Evolutionary conservation across 371 early-diverging fungal species (phyloP).

Genomic region (Mucor velutinosus): DNA sequence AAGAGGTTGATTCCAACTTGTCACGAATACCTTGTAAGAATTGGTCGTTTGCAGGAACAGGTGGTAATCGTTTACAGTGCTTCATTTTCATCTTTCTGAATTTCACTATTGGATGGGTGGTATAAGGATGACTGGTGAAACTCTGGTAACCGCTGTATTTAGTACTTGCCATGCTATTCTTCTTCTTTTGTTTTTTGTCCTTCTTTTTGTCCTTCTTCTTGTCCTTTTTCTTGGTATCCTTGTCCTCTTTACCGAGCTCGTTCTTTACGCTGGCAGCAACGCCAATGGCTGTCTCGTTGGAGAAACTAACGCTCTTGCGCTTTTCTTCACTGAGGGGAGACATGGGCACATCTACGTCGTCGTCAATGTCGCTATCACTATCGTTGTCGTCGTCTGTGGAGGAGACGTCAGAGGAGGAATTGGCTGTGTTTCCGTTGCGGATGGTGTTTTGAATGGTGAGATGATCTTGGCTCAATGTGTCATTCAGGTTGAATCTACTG

Average conservation of each 20-base stretch:
- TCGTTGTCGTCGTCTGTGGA: neutral
- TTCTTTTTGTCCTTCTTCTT: conserved; percentile 21
- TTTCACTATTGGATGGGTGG: conserved; percentile 27
- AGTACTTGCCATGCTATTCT: conserved; percentile 15
- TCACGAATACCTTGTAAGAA: conserved; percentile 27
- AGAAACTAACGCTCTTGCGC: conserved; percentile 21
- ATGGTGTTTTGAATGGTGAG: conserved; percentile 28
- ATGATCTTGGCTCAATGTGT: conserved; percentile 13
- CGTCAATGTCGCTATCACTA: neutral
- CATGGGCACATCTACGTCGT: conserved; percentile 5
- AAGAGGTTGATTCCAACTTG: conserved; percentile 7
- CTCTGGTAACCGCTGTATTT: conserved; percentile 12
- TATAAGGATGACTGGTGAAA: conserved; percentile 26
- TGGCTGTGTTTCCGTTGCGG: conserved; percentile 9
- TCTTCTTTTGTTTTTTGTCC: conserved; percentile 12
- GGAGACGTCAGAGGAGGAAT: neutral
- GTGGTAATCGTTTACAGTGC: conserved; percentile 22
- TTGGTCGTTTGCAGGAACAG: conserved; percentile 24
- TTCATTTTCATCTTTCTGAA: conserved; percentile 23
- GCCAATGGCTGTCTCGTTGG: conserved; percentile 13
- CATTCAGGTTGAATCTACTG: neutral
- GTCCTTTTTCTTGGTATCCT: conserved; percentile 9
- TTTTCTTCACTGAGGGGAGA: neutral
- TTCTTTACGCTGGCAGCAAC: conserved; percentile 15
- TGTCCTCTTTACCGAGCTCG: neutral